A percentile compares a stretch with the other conserved stretches of the same genome.
These are phyloP conservation scores for Ichthyophonus hoferi DNA, from an alignment of 208 protist species.

Conservation along the genomic window DNA sequence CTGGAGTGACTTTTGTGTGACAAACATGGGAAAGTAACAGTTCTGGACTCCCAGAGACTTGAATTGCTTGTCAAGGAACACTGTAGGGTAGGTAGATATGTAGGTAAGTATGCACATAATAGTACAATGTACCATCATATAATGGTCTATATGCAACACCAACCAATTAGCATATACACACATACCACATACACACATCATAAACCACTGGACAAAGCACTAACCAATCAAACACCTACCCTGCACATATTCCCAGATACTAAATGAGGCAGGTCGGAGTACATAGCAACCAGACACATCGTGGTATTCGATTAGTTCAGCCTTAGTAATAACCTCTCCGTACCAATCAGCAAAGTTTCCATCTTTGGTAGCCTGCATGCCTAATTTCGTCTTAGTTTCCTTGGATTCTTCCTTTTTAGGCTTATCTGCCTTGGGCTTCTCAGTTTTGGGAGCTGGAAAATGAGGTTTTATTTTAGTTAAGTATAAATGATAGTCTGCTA, in stretches of 20 bases:
- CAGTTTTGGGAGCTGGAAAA: background rate
- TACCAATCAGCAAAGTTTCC: constrained; percentile 93
- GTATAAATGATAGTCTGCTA: too few species aligned
- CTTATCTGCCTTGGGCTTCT: background rate
- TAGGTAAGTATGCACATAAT: too few species aligned
- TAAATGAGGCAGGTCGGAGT: constrained; percentile 90
- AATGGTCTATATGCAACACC: too few species aligned
- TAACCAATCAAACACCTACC: too few species aligned
- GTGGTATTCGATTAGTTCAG: constrained; percentile 98
- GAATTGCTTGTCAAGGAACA: constrained; percentile 74
- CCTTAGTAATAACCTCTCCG: constrained; percentile 87
- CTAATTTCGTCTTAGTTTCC: constrained; percentile 53
- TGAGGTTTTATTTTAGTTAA: too few species aligned
- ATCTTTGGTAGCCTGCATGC: constrained; percentile 75
- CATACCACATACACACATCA: too few species aligned
- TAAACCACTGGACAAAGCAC: too few species aligned
- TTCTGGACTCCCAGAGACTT: constrained; percentile 88
- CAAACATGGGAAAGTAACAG: constrained; percentile 85
- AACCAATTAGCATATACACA: too few species aligned
- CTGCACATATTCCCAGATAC: constrained; percentile 83
- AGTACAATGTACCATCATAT: too few species aligned
- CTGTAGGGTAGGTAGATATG: background rate
- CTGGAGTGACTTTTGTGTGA: constrained; percentile 85
- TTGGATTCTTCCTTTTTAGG: constrained; percentile 22
- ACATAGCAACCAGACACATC: constrained; percentile 93